Conservation (phyloP, 2,329 filamentous ascomycete genomes). For the Aspergillus proliferans region DNA sequence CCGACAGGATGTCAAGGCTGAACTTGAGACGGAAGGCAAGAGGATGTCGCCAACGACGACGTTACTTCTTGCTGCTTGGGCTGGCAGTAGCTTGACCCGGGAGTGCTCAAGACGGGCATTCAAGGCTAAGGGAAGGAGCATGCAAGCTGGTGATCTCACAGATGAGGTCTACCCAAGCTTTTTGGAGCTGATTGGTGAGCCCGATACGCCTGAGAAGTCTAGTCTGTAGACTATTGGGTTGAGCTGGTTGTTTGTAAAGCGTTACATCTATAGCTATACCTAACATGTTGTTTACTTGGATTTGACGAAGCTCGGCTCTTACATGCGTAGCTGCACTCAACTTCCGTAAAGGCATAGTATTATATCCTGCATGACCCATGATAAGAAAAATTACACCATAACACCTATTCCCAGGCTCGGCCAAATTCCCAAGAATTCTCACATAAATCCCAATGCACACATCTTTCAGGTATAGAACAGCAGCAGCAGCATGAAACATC, state of each 20-base stretch:
- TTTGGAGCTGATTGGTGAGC: conserved; percentile 69
- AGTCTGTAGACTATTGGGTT: conserved; percentile 18
- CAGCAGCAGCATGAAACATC: neutral
- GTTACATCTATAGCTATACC: neutral
- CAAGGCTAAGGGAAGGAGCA: conserved; percentile 71
- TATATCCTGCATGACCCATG: neutral
- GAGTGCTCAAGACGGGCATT: conserved; percentile 88
- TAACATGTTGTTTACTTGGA: neutral
- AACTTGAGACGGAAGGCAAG: conserved; percentile 40
- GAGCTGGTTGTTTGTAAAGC: neutral
- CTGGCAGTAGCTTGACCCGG: conserved; percentile 78
- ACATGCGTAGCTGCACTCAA: neutral
- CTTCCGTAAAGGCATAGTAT: neutral
- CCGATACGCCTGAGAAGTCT: conserved; percentile 39
- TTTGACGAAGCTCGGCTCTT: too few species aligned
- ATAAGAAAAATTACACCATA: conserved; percentile 12
- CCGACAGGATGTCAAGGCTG: conserved; percentile 36
- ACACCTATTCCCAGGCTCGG: conserved; percentile 16
- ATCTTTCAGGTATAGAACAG: neutral
- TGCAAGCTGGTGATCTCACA: conserved; percentile 90
- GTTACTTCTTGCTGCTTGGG: conserved; percentile 74
- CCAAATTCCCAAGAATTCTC: conserved; percentile 14
- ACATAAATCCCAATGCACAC: conserved; percentile 9
- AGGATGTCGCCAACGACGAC: conserved; percentile 56
- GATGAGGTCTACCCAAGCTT: conserved; percentile 84